Percentiles rank a stretch among this genome's conserved stretches.
These are phyloP conservation scores for Lupinus albus DNA, from an alignment of 306 rosid genomes.

Conservation along the genomic window DNA sequence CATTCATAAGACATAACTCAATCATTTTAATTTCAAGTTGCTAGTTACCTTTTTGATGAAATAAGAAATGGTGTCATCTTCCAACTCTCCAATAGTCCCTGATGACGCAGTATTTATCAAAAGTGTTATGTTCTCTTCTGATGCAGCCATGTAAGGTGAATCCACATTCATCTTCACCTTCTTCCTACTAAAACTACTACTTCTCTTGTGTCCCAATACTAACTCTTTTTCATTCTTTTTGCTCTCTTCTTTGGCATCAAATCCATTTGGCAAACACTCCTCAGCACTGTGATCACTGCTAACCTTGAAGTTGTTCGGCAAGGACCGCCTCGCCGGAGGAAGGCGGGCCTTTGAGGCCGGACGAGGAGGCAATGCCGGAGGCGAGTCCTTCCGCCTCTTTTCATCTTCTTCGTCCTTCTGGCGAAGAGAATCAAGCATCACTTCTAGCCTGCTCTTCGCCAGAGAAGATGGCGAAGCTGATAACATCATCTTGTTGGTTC, in stretches of 20 bases:
- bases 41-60: constrained; percentile 73
- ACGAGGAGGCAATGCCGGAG: constrained; percentile 94
- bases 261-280: constrained; percentile 46
- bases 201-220: constrained; percentile 38
- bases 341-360: constrained; percentile 78
- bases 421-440: constrained; percentile 92
- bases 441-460: constrained; percentile 89
- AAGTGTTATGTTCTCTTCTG: constrained; percentile 38
- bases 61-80: constrained; percentile 65
- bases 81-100: constrained; percentile 42
- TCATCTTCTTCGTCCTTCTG: constrained; percentile 74
- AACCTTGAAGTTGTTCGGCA: constrained; percentile 70
- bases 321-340: constrained; percentile 77
- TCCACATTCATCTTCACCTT: constrained; percentile 63
- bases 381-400: constrained; percentile 74
- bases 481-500: constrained; percentile 55
- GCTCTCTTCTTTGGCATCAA: constrained; percentile 47
- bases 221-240: constrained; percentile 58
- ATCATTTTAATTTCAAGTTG: neutral
- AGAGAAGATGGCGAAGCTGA: constrained; percentile 74
- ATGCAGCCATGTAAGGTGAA: constrained; percentile 49
- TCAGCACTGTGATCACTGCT: constrained; percentile 6
- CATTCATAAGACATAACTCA: neutral
- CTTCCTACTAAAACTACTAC: constrained; percentile 58
- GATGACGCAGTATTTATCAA: constrained; percentile 42